Percentiles rank a stretch among this genome's conserved stretches.
Conservation (phyloP, 768 basidiomycete genomes). For the Scleroderma bovista region DNA sequence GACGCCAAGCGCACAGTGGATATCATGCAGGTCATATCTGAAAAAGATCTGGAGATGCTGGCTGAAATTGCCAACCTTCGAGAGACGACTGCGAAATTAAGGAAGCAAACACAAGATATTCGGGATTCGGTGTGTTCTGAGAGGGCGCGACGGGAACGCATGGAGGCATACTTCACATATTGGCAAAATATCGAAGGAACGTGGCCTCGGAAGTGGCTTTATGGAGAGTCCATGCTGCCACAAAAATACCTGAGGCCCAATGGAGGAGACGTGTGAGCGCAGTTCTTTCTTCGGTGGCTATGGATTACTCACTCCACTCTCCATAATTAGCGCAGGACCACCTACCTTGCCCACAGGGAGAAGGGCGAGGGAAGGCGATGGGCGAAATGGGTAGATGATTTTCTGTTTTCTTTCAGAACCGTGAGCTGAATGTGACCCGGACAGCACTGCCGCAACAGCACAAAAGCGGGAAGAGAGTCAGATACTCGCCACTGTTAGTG, state of each 20-base stretch:
- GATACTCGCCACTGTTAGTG: no score
- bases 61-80: constrained; percentile 5
- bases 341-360: background rate
- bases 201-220: constrained; percentile 24
- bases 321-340: background rate
- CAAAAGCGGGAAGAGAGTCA: no score
- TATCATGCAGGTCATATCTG: constrained; percentile 23
- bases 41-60: constrained; percentile 13
- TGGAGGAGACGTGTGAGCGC: background rate
- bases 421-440: no score
- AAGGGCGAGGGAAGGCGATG: background rate
- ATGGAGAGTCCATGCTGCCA: constrained; percentile 3
- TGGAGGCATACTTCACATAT: constrained; percentile 23
- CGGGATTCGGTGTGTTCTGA: constrained; percentile 20
- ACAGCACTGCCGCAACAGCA: no score
- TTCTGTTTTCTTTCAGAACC: no score
- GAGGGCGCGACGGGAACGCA: constrained; percentile 18
- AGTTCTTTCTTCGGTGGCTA: background rate
- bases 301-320: background rate
- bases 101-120: constrained; percentile 16
- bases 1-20: constrained; percentile 18
- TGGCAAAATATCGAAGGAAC: constrained; percentile 20
- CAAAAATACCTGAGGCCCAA: constrained; percentile 1
- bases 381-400: background rate
- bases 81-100: constrained; percentile 13